These are phyloP conservation scores for Candida golubevii DNA, from an alignment of 805 yeast genomes.

Conservation along the genomic window DNA sequence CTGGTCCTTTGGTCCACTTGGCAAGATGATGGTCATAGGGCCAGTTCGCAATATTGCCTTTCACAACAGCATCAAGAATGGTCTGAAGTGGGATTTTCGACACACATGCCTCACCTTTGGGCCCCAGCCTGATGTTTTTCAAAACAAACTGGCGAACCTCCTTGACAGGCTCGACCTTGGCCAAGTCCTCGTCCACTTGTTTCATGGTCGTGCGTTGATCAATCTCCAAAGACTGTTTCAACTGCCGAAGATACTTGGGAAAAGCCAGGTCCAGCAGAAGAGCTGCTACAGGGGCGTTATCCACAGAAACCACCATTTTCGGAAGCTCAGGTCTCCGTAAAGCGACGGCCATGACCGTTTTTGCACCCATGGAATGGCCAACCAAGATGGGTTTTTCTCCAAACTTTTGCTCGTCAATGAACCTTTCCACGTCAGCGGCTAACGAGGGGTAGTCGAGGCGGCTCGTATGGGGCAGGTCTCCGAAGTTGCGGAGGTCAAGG, in stretches of 20 bases:
- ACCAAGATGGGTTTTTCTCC: slow-evolving; percentile 52
- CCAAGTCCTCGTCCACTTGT: slow-evolving; percentile 64
- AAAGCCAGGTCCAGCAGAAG: slow-evolving; percentile 51
- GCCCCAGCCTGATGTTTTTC: slow-evolving; percentile 56
- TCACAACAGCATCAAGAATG: slow-evolving; percentile 61
- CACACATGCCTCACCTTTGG: slow-evolving; percentile 35
- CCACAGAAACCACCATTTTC: slow-evolving; percentile 68
- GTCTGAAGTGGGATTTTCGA: slow-evolving; percentile 68
- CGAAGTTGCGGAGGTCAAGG: slow-evolving; percentile 85
- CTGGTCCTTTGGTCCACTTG: slow-evolving; percentile 60
- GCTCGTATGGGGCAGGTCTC: slow-evolving; percentile 75
- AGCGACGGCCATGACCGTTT: slow-evolving; percentile 84
- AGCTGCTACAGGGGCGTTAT: slow-evolving; percentile 80
- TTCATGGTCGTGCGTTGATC: slow-evolving; percentile 45
- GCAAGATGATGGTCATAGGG: slow-evolving; percentile 55
- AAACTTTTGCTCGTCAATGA: slow-evolving; percentile 44
- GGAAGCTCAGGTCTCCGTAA: slow-evolving; percentile 62
- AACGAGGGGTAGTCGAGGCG: slow-evolving; percentile 75
- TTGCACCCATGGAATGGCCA: slow-evolving; percentile 93
- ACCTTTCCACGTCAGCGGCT: slow-evolving; percentile 80
- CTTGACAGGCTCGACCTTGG: slow-evolving; percentile 54
- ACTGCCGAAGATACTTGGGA: slow-evolving; percentile 58
- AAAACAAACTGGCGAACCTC: slow-evolving; percentile 73
- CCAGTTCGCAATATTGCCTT: slow-evolving; percentile 69
- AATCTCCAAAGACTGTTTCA: slow-evolving; percentile 53